These are phyloP conservation scores for Alliaria petiolata DNA, from an alignment of 345 rosid species.

Conservation along the genomic window DNA sequence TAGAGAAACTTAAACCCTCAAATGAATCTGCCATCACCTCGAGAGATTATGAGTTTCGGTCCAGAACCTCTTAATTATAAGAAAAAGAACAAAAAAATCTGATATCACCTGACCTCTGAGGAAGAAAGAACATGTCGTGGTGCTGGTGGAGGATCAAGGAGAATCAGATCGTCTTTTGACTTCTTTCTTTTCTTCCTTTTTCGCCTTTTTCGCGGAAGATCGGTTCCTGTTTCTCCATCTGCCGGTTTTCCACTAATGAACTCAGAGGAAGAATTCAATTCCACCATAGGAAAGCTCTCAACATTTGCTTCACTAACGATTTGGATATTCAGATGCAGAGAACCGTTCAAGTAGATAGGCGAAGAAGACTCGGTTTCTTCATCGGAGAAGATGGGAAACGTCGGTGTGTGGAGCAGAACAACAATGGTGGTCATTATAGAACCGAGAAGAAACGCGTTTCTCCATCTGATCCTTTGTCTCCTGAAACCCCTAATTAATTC, in stretches of 20 bases:
- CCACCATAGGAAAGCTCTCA: slow-evolving; percentile 34
- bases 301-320: slow-evolving; percentile 33
- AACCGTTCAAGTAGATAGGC: slow-evolving; percentile 33
- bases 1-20: neutral
- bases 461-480: slow-evolving; percentile 50
- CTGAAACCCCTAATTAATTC: slow-evolving; percentile 32
- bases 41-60: too few species aligned
- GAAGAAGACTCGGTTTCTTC: slow-evolving; percentile 24
- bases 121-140: slow-evolving; percentile 37
- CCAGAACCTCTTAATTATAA: too few species aligned
- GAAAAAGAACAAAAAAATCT: too few species aligned
- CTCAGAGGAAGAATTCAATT: slow-evolving; percentile 35
- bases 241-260: neutral
- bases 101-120: slow-evolving; percentile 45
- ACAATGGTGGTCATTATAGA: slow-evolving; percentile 44
- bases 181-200: slow-evolving; percentile 36
- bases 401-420: slow-evolving; percentile 44
- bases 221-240: slow-evolving; percentile 11
- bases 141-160: slow-evolving; percentile 31
- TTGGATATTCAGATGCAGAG: slow-evolving; percentile 39
- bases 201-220: neutral
- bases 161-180: slow-evolving; percentile 20
- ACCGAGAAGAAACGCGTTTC: slow-evolving; percentile 50
- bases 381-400: slow-evolving; percentile 32
- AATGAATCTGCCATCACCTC: too few species aligned